These are phyloP conservation scores for Candida montana DNA, from an alignment of 805 yeast species.

Conservation along the genomic window DNA sequence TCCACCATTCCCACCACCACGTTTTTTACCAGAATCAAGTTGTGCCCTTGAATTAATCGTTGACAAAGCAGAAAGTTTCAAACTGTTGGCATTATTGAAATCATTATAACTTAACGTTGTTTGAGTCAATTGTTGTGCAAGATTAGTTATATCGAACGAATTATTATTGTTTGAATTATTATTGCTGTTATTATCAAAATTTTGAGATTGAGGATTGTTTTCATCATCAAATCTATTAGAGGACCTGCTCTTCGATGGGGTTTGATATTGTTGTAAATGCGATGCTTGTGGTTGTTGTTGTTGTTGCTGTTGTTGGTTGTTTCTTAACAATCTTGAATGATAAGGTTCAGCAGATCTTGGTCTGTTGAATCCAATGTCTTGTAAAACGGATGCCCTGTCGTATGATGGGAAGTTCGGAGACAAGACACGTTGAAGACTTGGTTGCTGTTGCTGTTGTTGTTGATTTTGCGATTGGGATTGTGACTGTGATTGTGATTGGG, in stretches of 20 bases:
- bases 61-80: slow-evolving; percentile 61
- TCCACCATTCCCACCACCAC: slow-evolving; percentile 1
- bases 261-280: slow-evolving; percentile 5
- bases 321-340: slow-evolving; percentile 12
- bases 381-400: slow-evolving; percentile 16
- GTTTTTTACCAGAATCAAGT: slow-evolving; percentile 33
- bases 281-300: slow-evolving; percentile 2
- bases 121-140: slow-evolving; percentile 25
- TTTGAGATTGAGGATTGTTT: slow-evolving; percentile 4
- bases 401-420: slow-evolving; percentile 21
- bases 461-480: slow-evolving; percentile 8
- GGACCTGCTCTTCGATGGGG: slow-evolving; percentile 20
- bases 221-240: slow-evolving; percentile 15
- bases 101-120: slow-evolving; percentile 16
- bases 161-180: slow-evolving; percentile 10
- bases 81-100: slow-evolving; percentile 31
- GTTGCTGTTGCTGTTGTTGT: slow-evolving; percentile 32
- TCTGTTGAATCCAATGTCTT: slow-evolving; percentile 27
- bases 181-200: slow-evolving; percentile 6
- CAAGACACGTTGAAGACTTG: slow-evolving; percentile 28
- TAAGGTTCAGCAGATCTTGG: slow-evolving; percentile 41
- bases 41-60: slow-evolving; percentile 53
- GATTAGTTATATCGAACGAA: slow-evolving; percentile 24
- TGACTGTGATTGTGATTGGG: too few species aligned
- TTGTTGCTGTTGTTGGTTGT: slow-evolving; percentile 5